Percentiles rank a stretch among this genome's conserved stretches.
Evolutionary conservation across 106 monocot genomes (phyloP).

Genomic region (Dioscorea dumetorum): DNA sequence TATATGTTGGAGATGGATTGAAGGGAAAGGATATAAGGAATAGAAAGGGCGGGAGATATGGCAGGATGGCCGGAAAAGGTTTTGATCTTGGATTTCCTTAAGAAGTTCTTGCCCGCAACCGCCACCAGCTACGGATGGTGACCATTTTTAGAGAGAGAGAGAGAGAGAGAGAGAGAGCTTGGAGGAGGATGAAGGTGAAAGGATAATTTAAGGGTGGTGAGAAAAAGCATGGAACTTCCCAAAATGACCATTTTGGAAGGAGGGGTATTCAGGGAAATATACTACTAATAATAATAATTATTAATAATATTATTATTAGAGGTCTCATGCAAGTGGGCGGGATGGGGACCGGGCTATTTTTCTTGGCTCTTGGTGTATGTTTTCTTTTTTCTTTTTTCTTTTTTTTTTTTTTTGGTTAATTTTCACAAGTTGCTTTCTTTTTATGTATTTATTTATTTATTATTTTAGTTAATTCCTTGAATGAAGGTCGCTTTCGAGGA

Average conservation of each 20-base stretch:
- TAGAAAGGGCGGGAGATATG: conserved; percentile 5
- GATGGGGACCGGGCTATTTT: not conserved
- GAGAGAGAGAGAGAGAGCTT: conserved; percentile 10
- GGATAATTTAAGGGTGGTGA: conserved; percentile 6
- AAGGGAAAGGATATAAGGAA: conserved; percentile 19
- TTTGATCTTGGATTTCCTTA: conserved; percentile 1
- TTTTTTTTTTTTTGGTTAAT: not conserved
- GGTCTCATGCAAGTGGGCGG: not conserved
- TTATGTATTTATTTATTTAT: not conserved
- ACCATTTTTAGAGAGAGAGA: conserved; percentile 14
- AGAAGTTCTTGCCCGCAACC: conserved; percentile 28
- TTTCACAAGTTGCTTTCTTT: not conserved
- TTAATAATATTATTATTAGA: not conserved
- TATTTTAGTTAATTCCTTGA: no score
- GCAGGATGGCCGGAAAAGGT: conserved; percentile 9
- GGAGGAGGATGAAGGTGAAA: conserved; percentile 14
- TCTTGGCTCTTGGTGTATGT: not conserved
- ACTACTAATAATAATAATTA: no score
- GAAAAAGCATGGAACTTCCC: not conserved
- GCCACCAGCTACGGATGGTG: conserved; percentile 52
- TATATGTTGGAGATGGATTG: conserved; percentile 14
- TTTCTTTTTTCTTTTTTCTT: not conserved
- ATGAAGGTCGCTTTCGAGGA: conserved; percentile 16
- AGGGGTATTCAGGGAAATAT: not conserved
- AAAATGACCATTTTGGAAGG: not conserved